A percentile compares a stretch with the other conserved stretches of the same genome.
These are phyloP conservation scores for Teratosphaeriaceae sp. DNA, from an alignment of 2,329 filamentous ascomycete species.

Conservation along the genomic window DNA sequence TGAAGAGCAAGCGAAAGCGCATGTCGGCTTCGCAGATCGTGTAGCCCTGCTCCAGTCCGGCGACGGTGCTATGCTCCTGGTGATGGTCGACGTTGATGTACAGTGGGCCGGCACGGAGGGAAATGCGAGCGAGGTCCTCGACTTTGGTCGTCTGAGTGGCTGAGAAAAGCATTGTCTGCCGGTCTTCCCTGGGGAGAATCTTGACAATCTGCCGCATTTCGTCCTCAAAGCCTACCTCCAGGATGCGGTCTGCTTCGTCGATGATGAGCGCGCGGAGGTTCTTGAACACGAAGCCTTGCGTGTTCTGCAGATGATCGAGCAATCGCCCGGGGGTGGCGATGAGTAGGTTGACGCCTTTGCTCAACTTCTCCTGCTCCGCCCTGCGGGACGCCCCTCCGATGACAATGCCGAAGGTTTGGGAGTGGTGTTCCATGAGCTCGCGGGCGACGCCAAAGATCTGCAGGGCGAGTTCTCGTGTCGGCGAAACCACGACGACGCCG, in stretches of 20 bases:
- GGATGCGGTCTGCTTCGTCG: slow-evolving; percentile 91
- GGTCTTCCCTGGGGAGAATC: slow-evolving; percentile 77
- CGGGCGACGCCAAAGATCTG: slow-evolving; percentile 95
- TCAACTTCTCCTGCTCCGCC: slow-evolving; percentile 88
- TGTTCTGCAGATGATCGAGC: slow-evolving; percentile 91
- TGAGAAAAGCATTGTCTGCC: slow-evolving; percentile 97
- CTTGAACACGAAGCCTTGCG: slow-evolving; percentile 82
- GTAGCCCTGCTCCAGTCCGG: slow-evolving; percentile 92
- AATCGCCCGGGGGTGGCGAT: slow-evolving; percentile 91
- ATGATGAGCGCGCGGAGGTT: slow-evolving; percentile 89
- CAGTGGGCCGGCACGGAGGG: slow-evolving; percentile 78
- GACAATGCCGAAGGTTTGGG: slow-evolving; percentile 91
- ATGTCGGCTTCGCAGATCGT: slow-evolving; percentile 90
- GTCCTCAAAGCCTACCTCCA: slow-evolving; percentile 97
- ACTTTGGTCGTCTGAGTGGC: slow-evolving; percentile 98
- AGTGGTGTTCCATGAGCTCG: slow-evolving; percentile 88
- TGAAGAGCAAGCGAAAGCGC: slow-evolving; percentile 88
- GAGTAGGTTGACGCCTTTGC: slow-evolving; percentile 88
- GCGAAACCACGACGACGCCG: slow-evolving; percentile 86
- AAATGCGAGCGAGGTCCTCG: slow-evolving; percentile 92
- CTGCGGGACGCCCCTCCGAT: slow-evolving; percentile 90
- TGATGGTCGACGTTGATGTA: slow-evolving; percentile 96
- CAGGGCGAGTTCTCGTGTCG: slow-evolving; percentile 86
- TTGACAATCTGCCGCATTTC: slow-evolving; percentile 97
- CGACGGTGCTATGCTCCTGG: slow-evolving; percentile 85